Percentiles rank a stretch among this genome's conserved stretches.
These are phyloP conservation scores for Dactylellina leptospora DNA, from an alignment of 2,329 filamentous ascomycete species.

Conservation along the genomic window DNA sequence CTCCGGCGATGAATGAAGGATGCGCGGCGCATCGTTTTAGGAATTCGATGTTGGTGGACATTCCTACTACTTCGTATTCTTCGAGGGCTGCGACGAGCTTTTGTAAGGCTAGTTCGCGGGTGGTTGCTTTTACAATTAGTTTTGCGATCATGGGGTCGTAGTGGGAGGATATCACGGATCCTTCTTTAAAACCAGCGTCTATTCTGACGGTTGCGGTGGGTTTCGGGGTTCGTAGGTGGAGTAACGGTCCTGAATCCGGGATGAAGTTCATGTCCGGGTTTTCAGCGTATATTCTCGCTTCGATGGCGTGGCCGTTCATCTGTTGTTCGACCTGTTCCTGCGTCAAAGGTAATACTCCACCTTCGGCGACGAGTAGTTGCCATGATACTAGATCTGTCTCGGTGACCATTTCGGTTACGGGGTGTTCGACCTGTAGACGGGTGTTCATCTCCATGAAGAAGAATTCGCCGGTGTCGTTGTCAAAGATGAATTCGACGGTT, in stretches of 20 bases:
- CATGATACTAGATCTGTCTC: constrained; percentile 86
- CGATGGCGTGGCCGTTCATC: constrained; percentile 89
- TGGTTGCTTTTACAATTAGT: constrained; percentile 85
- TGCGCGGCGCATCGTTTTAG: constrained; percentile 86
- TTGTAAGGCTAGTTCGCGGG: constrained; percentile 80
- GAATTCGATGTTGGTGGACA: constrained; percentile 96
- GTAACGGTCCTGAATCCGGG: constrained; percentile 86
- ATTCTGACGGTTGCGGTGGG: constrained; percentile 79
- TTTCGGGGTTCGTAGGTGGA: constrained; percentile 80
- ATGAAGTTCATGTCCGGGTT: constrained; percentile 91
- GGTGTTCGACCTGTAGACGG: constrained; percentile 93
- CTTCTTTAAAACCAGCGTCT: constrained; percentile 89
- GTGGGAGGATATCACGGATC: constrained; percentile 89
- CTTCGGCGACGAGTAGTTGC: constrained; percentile 88
- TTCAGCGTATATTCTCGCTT: constrained; percentile 96
- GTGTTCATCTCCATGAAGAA: constrained; percentile 85
- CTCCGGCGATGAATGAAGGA: constrained; percentile 80
- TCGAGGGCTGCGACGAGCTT: constrained; percentile 82
- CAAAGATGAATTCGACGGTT: constrained; percentile 89
- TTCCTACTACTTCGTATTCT: constrained; percentile 89
- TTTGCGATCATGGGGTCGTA: constrained; percentile 99
- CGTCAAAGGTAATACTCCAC: constrained; percentile 71
- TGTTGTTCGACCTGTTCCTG: constrained; percentile 72
- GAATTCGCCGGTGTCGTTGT: constrained; percentile 81
- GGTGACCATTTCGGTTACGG: constrained; percentile 84